Evolutionary conservation across 108 stramenopile species (phyloP).

Genomic region (Cylindrotheca closterium): DNA sequence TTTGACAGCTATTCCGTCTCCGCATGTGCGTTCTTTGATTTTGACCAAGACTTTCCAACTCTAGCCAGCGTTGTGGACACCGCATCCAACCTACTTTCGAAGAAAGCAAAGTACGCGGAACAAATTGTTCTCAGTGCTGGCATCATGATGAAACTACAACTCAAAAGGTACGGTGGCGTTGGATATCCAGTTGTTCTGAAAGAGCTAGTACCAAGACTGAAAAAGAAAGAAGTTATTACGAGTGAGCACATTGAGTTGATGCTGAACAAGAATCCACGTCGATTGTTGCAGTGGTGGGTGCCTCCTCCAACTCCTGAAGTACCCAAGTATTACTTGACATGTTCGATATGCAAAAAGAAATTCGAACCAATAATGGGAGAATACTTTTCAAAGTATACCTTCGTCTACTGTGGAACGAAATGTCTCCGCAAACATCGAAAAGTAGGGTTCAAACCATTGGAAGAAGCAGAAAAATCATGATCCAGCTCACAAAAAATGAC

Average conservation of each 20-base stretch:
- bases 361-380: constrained; percentile 13
- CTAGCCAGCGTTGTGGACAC: background rate
- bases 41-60: background rate
- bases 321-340: constrained; percentile 5
- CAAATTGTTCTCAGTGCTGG: constrained; percentile 7
- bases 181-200: constrained; percentile 5
- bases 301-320: constrained; percentile 4
- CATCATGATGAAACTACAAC: constrained; percentile 10
- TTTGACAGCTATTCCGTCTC: background rate
- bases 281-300: constrained; percentile 6
- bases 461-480: too few species aligned
- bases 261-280: constrained; percentile 2
- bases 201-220: constrained; percentile 6
- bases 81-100: background rate
- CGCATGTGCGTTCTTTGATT: background rate
- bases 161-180: constrained; percentile 3
- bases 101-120: background rate
- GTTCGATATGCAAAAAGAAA: constrained; percentile 6
- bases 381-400: constrained; percentile 10
- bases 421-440: constrained; percentile 10
- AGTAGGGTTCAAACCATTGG: constrained; percentile 1
- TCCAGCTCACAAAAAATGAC: too few species aligned
- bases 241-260: constrained; percentile 2
- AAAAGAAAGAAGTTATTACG: background rate
- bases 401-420: constrained; percentile 10